Evolutionary conservation across 169 alveolate genomes (phyloP).

Genomic region (Plasmodium vivax): DNA sequence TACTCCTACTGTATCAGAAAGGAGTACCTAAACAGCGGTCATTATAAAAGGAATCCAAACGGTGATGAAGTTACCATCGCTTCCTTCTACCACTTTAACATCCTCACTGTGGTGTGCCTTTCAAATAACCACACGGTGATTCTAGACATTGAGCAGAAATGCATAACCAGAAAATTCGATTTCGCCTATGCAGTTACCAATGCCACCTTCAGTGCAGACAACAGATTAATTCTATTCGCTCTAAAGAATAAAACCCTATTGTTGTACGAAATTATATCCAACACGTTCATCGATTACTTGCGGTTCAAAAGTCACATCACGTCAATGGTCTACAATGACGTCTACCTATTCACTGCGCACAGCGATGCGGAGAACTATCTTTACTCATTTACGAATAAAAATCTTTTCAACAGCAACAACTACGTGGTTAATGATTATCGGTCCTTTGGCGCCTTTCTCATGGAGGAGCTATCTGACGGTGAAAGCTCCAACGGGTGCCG

Average conservation of each 20-base stretch:
- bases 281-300: constrained; percentile 55
- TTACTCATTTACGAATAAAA: constrained; percentile 58
- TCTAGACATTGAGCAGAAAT: constrained; percentile 64
- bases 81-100: constrained; percentile 43
- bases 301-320: constrained; percentile 19
- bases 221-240: constrained; percentile 54
- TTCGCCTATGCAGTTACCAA: constrained; percentile 35
- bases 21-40: neutral
- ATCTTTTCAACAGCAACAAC: constrained; percentile 40
- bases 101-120: constrained; percentile 46
- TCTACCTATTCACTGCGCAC: constrained; percentile 48
- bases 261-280: constrained; percentile 55
- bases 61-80: neutral
- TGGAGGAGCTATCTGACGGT: constrained; percentile 15
- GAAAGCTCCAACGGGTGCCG: neutral
- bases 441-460: constrained; percentile 49
- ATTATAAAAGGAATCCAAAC: neutral
- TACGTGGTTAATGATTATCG: constrained; percentile 49
- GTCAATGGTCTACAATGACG: constrained; percentile 53
- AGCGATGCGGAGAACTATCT: neutral
- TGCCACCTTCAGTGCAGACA: constrained; percentile 59
- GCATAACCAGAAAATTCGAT: constrained; percentile 37
- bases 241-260: constrained; percentile 29
- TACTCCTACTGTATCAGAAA: constrained; percentile 31
- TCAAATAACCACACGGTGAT: constrained; percentile 38